These are phyloP conservation scores for Penicillium fuscoglaucum DNA, from an alignment of 2,329 filamentous ascomycete genomes.

Conservation along the genomic window DNA sequence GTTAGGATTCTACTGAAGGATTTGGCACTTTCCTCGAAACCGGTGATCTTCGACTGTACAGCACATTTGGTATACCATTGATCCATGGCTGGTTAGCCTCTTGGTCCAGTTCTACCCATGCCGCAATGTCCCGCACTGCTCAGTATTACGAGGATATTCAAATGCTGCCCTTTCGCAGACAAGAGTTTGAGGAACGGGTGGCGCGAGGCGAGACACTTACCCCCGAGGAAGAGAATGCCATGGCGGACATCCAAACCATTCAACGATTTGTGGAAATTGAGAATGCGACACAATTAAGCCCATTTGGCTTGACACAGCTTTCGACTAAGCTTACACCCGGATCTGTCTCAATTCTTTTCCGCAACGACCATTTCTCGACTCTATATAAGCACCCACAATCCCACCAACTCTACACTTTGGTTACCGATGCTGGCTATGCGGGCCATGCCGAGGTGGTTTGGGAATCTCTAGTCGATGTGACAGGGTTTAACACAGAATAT, in stretches of 20 bases:
- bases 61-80: slow-evolving; percentile 81
- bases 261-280: slow-evolving; percentile 72
- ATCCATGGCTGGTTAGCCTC: slow-evolving; percentile 88
- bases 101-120: slow-evolving; percentile 65
- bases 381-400: slow-evolving; percentile 84
- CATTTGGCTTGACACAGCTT: slow-evolving; percentile 75
- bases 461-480: slow-evolving; percentile 89
- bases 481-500: slow-evolving; percentile 77
- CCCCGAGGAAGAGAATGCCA: slow-evolving; percentile 71
- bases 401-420: slow-evolving; percentile 73
- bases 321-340: slow-evolving; percentile 70
- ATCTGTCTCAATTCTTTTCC: slow-evolving; percentile 84
- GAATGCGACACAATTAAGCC: slow-evolving; percentile 84
- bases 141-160: slow-evolving; percentile 90
- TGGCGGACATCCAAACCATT: slow-evolving; percentile 81
- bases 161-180: slow-evolving; percentile 81
- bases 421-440: slow-evolving; percentile 90
- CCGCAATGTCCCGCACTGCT: slow-evolving; percentile 71
- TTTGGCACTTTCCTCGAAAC: slow-evolving; percentile 85
- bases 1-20: slow-evolving; percentile 36
- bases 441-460: slow-evolving; percentile 89
- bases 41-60: slow-evolving; percentile 84
- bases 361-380: slow-evolving; percentile 96
- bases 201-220: slow-evolving; percentile 60
- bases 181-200: slow-evolving; percentile 82